A percentile compares a stretch with the other conserved stretches of the same genome.
These are phyloP conservation scores for Corylus avellana DNA, from an alignment of 306 rosid genomes.

Conservation along the genomic window DNA sequence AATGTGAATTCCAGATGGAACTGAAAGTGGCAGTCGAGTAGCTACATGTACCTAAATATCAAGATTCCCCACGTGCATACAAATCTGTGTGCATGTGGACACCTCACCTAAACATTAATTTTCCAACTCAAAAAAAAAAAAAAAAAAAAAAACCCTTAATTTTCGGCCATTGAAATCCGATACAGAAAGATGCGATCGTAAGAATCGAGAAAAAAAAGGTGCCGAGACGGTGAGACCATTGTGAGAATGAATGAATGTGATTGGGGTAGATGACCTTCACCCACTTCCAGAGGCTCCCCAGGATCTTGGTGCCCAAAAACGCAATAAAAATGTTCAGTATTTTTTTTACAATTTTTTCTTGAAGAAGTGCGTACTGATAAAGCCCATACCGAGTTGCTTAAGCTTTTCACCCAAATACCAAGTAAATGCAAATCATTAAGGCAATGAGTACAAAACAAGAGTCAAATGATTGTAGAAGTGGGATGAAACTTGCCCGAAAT, in stretches of 20 bases:
- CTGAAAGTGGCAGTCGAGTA: not conserved
- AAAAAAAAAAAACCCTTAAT: not conserved
- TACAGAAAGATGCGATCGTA: not conserved
- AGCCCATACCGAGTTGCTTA: slow-evolving; percentile 29
- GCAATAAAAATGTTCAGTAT: not conserved
- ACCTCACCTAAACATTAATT: not conserved
- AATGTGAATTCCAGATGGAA: too few species aligned
- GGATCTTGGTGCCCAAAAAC: not conserved
- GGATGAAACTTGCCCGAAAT: slow-evolving; percentile 25
- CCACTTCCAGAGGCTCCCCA: not conserved
- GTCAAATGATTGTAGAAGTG: slow-evolving; percentile 24
- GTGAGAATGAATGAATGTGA: not conserved
- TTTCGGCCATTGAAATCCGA: not conserved
- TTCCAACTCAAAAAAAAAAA: too few species aligned
- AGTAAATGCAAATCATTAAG: slow-evolving; percentile 21
- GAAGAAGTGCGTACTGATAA: not conserved
- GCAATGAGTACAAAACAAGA: slow-evolving; percentile 49
- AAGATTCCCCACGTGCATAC: not conserved
- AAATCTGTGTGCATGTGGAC: not conserved
- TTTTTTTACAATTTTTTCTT: not conserved
- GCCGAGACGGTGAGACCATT: not conserved
- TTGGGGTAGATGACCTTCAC: not conserved
- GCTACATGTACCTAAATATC: not conserved
- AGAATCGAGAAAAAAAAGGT: not conserved
- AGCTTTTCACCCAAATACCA: slow-evolving; percentile 16